Percentiles rank a stretch among this genome's conserved stretches.
Evolutionary conservation across 805 yeast species (phyloP).

Genomic region (Hanseniaspora guilliermondii): DNA sequence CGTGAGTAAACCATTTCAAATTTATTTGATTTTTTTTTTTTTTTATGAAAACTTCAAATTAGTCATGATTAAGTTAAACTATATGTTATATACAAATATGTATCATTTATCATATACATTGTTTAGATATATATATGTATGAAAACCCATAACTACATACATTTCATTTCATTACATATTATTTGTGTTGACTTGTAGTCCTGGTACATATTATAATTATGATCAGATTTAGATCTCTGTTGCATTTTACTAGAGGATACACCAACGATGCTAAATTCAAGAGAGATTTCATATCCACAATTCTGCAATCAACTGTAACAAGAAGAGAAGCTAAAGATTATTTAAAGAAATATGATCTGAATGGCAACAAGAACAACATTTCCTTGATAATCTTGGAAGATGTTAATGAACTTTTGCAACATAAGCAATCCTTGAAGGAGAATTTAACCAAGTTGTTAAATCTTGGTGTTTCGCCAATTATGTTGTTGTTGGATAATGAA

Average conservation of each 20-base stretch:
- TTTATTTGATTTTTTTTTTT: not conserved
- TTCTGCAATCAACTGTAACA: conserved; percentile 80
- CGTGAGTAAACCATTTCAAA: no score
- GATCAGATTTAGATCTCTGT: not conserved
- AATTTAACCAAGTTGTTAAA: conserved; percentile 21
- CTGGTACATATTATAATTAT: no score
- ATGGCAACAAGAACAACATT: conserved; percentile 18
- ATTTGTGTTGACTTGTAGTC: no score
- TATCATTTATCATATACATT: not conserved
- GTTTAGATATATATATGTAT: no score
- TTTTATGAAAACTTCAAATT: not conserved
- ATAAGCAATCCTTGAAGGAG: not conserved
- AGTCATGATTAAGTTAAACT: not conserved
- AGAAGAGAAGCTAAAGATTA: conserved; percentile 83
- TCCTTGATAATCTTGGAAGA: conserved; percentile 25
- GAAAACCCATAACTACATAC: no score
- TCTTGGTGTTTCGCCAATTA: conserved; percentile 60
- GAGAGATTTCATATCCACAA: conserved; percentile 66
- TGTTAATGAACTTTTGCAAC: conserved; percentile 15
- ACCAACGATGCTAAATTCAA: conserved; percentile 32
- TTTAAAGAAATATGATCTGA: conserved; percentile 47
- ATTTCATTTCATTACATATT: no score
- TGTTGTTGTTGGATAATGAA: conserved; percentile 36
- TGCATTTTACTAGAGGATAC: not conserved
- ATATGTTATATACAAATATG: not conserved